Base-by-base conservation (phyloP, 2,329 filamentous ascomycete genomes). In the Aspergillus udagawae region DNA sequence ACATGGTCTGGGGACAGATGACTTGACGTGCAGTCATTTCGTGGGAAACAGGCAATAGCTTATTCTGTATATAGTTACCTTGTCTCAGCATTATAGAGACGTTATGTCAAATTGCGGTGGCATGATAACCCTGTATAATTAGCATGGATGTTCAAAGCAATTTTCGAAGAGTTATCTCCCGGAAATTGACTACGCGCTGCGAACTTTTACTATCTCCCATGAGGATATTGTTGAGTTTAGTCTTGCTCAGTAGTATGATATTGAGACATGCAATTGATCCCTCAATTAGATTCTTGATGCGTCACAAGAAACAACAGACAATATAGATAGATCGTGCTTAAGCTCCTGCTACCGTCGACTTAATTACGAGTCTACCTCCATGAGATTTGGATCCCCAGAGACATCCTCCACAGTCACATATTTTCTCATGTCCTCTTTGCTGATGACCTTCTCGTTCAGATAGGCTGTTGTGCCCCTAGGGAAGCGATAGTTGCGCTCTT, bases 371-470 rank as follows among this genome's bases (percentile, higher is more conserved):
- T 87, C 85, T 60, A 88, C 79, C 59, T 88, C 85, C 85, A 88
- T 88, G 50, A 82, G 72, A 32, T 89, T 86, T 51, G 83, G 83
- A 61, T 88, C 86, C 55, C 86, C 83, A 55, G 87, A 83, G 68
- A 96, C 77, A 74, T 97, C 92, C 68, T 96, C 87, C 58, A 99
- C 89, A 29, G 89, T 95, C 58, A 97, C 88, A 76, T 94, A 97
- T 75, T 95, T 93, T 74, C 89, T 89, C 69, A 99, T 89, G 70
- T 99, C 91, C 75, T 93, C 89, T 81, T 91, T 94, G 70, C 85
- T 92, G 74, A 97, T 96, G 66, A 97, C 84, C 83, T 95, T 96
- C 82, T 99, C 91, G 76, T 96, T 94, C 72, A 99, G 81, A 63
- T 94, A 90, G 9, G 92, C 93, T 9, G 95, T 99, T n/a, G 94